phyloP scores from a whole-genome alignment of 169 alveolate species.

The Amoebophrya sp. region DNA sequence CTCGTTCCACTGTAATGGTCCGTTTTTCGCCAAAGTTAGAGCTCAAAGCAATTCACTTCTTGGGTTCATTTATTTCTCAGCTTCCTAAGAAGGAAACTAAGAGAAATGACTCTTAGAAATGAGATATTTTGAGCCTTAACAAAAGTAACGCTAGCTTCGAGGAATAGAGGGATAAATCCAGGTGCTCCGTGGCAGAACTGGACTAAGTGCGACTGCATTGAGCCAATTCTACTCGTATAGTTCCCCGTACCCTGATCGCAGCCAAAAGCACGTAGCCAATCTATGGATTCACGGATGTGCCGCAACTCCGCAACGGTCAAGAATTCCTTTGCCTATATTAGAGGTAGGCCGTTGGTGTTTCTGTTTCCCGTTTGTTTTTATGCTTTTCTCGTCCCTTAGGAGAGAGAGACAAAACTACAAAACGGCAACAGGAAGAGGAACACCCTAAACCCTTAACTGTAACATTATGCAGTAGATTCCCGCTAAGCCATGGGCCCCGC shows the following conservation, averaged over 20 bases:
- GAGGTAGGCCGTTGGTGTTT: no score
- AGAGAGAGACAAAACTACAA: no score
- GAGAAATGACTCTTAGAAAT: no score
- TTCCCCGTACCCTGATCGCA: not conserved
- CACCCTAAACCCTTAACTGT: no score
- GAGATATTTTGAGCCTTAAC: not conserved
- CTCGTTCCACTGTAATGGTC: no score
- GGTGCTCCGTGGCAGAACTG: constrained; percentile 12
- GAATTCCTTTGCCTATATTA: not conserved
- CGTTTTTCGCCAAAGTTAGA: no score
- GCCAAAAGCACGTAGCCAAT: not conserved
- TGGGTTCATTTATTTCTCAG: no score
- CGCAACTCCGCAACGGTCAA: not conserved
- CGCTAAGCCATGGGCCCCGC: not conserved
- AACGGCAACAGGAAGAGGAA: no score
- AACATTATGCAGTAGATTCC: not conserved
- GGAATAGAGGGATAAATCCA: not conserved
- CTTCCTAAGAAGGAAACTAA: no score
- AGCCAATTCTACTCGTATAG: not conserved
- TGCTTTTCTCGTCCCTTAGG: no score
- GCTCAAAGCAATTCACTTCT: no score
- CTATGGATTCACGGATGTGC: not conserved
- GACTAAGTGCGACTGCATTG: not conserved
- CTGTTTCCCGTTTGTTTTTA: no score
- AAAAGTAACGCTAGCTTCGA: not conserved